Base-by-base conservation (phyloP, 768 basidiomycete genomes). In the Naganishia randhawae region DNA sequence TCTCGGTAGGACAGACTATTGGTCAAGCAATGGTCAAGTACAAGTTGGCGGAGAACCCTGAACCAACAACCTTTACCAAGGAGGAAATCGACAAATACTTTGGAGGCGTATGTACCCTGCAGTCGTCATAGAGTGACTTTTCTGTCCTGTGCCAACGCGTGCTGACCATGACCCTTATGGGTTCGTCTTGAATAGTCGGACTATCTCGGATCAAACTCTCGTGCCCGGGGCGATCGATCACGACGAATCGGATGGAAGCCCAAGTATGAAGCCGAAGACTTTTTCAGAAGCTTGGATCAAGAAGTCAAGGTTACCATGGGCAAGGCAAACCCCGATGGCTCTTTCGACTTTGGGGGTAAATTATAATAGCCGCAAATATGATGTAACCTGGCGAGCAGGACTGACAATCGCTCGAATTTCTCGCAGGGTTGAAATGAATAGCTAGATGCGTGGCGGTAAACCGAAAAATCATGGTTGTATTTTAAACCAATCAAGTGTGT, bases 61-160 rank as follows among this genome's bases (percentile, higher is more conserved):
- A 73, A 54, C 74, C 78, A 7, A 74, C 74, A 1, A 65, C 76
- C 0, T 73, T 77, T 51, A 72, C 73, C 3, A 50, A 71, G 13
- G 77, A 76, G 19, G 78, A 79, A 63, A 64, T 79, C 13, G 53
- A 79, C 54, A 79, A 75, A 67, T 79, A 79, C 64, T 77, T 73
- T 51, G 67, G 63, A 32, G 78, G 78, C 19, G 62, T 69, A 37
- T 62, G 62, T 65, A n/a, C n/a, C n/a, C n/a, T n/a, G n/a, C n/a
- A n/a, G n/a, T n/a, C n/a, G n/a, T n/a, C n/a, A n/a, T n/a, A n/a
- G n/a, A n/a, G n/a, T n/a, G n/a, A n/a, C n/a, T n/a, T n/a, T n/a
- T n/a, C n/a, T n/a, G n/a, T n/a, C n/a, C n/a, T n/a, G n/a, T n/a
- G n/a, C n/a, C n/a, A n/a, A n/a, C n/a, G n/a, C n/a, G n/a, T n/a